Evolutionary conservation across 768 basidiomycete genomes (phyloP).

Genomic region (Solioccasus polychromus): DNA sequence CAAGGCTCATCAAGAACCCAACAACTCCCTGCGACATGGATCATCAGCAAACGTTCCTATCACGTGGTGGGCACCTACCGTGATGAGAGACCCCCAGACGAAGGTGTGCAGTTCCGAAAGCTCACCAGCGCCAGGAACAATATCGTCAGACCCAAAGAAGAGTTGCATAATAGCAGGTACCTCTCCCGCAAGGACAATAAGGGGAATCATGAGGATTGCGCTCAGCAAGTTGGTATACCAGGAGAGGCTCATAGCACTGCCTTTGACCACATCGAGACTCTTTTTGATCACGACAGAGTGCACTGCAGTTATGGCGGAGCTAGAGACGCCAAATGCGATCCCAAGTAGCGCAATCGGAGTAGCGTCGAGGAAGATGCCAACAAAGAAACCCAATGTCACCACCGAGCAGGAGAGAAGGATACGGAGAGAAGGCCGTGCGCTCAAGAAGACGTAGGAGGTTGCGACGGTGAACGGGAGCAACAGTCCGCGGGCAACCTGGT

Average conservation of each 20-base stretch:
- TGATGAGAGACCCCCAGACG: conserved; percentile 74
- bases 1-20: conserved; percentile 94
- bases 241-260: conserved; percentile 79
- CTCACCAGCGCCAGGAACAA: conserved; percentile 35
- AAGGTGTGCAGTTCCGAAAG: conserved; percentile 60
- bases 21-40: conserved; percentile 66
- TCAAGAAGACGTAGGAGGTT: conserved; percentile 79
- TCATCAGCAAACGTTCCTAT: not conserved
- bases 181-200: conserved; percentile 77
- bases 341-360: conserved; percentile 59
- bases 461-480: conserved; percentile 91
- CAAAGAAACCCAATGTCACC: conserved; percentile 91
- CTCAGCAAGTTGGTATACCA: conserved; percentile 92
- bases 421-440: conserved; percentile 68
- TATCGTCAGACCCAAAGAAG: conserved; percentile 46
- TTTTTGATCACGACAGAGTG: conserved; percentile 96
- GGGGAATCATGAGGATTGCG: conserved; percentile 66
- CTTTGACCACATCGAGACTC: conserved; percentile 73
- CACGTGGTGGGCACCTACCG: conserved; percentile 44
- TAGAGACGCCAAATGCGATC: conserved; percentile 76
- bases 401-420: conserved; percentile 74
- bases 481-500: conserved; percentile 92
- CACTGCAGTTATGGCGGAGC: conserved; percentile 81
- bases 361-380: conserved; percentile 80
- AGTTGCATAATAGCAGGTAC: conserved; percentile 59